Base-by-base conservation (phyloP, 2,329 filamentous ascomycete genomes). In the Ilyonectria destructans region DNA sequence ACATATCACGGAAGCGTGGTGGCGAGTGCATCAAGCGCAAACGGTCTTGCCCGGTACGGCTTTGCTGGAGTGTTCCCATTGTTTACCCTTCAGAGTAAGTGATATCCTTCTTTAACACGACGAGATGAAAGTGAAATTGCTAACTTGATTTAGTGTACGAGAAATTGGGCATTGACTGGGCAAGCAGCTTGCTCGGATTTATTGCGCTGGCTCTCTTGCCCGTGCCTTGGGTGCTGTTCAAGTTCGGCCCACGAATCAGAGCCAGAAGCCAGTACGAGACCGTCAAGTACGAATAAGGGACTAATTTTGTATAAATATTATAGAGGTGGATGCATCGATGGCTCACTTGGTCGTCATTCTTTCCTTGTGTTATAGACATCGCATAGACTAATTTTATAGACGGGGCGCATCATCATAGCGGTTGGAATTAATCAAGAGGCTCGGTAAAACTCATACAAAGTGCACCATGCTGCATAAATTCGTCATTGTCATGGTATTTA, bases 1-100 rank as follows among this genome's bases (percentile, higher is more conserved):
- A 85, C 85, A 0, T 91, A 90, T 71, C 83, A 86, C 3, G 83
- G 86, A 0, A 80, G 83, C 15, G 85, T 87, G 10, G 85, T 89
- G 0, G 89, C 90, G 0, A 90, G 86, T 65, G 88, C 88, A 0
- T 80, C 87, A 56, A 88, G 87, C 7, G 90, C 90, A 1, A 91
- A 91, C 68, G 85, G 86, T 1, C 79, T 92, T 12, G 80, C 87
- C 1, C 79, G 90, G 26, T 92, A 91, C 69, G 77, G 78, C 0
- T 82, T 91, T 8, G 87, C 86, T 0, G 87, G 85, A 1, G 85
- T 82, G 0, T 91, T 92, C 62, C 90, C 90, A 0, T 76, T 92
- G 0, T 92, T 91, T 70, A 87, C 88, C 0, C 79, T 91, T 1
- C 87, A 89, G 67, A 88, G 85, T 86, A 73, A 77, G 84, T 79